Evolutionary conservation across 495 filamentous ascomycete species (phyloP), one percentile per base, ranked within the genome.

Genomic region (Xeromyces bisporus): DNA sequence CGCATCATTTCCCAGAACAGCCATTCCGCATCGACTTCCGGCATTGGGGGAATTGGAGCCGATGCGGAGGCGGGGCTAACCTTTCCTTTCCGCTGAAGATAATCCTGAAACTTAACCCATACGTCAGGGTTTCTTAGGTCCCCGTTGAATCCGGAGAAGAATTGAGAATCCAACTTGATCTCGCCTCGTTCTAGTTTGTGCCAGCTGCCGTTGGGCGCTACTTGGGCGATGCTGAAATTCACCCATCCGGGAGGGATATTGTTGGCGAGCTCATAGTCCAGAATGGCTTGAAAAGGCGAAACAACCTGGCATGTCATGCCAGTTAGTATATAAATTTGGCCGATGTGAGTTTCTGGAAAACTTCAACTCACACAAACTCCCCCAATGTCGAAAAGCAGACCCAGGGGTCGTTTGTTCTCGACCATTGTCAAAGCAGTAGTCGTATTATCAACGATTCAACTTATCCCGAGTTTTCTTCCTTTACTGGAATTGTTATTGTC

Each of bases 321-420:
- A 51, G 10, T 20, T 10, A 29, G 29, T 21, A 28, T 38, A 13
- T 39, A 33, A 16, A 6, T 20, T 20, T 10, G 1, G 28, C 9
- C 29, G 24, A 25, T 12, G 20, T 1, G 14, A n/a, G n/a, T n/a
- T n/a, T n/a, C n/a, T n/a, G n/a, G n/a, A n/a, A n/a, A n/a, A n/a
- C n/a, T n/a, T n/a, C n/a, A n/a, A n/a, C 80, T 60, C 78, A 93
- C 89, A 65, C 81, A 89, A 41, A 97, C 89, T 38, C 89, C 89
- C 26, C 89, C 89, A 47, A 97, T 86, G 55, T 97, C 89, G 51
- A 97, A 97, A 23, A 97, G 62, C 17, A 93, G 57, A 34, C 81
- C 84, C 44, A 84, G 75, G 12, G 85, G 79, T 33, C 60, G 52
- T 28, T 64, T 43, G 32, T 33, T 43, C 23, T 48, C 41, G 25